Evolutionary conservation across 805 yeast genomes (phyloP).

Genomic region (Saturnispora hagleri): DNA sequence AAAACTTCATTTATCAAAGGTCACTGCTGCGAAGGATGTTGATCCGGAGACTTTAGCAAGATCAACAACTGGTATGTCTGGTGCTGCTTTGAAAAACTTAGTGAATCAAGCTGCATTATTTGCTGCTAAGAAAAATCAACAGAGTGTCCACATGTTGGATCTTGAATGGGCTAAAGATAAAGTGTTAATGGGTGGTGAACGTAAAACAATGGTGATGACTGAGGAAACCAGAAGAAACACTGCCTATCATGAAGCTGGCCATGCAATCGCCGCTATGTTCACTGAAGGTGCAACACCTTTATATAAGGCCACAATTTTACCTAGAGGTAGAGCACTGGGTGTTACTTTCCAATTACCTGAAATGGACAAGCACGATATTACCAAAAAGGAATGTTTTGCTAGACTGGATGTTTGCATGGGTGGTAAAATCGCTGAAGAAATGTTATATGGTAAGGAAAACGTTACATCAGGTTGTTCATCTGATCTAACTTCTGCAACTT

Average conservation of each 20-base stretch:
- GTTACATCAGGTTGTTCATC: slow-evolving; percentile 94
- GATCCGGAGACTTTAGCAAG: slow-evolving; percentile 88
- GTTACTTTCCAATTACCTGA: slow-evolving; percentile 96
- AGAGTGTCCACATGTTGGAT: slow-evolving; percentile 82
- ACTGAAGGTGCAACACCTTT: slow-evolving; percentile 91
- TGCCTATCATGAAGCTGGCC: slow-evolving; percentile 99
- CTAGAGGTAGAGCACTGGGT: slow-evolving; percentile 95
- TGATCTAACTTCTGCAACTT: slow-evolving; percentile 83
- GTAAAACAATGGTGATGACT: slow-evolving; percentile 94
- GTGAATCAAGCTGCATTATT: slow-evolving; percentile 97
- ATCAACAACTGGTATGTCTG: slow-evolving; percentile 97
- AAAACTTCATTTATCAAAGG: slow-evolving; percentile 83
- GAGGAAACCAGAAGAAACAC: slow-evolving; percentile 91
- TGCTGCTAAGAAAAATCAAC: slow-evolving; percentile 89
- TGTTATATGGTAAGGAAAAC: slow-evolving; percentile 81
- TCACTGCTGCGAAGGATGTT: slow-evolving; percentile 75
- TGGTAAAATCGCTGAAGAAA: slow-evolving; percentile 94
- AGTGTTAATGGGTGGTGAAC: slow-evolving; percentile 95
- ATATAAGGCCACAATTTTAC: slow-evolving; percentile 93
- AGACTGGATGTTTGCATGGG: slow-evolving; percentile 98
- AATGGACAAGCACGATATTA: slow-evolving; percentile 93
- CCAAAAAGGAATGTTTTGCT: slow-evolving; percentile 82
- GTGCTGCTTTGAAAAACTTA: slow-evolving; percentile 92
- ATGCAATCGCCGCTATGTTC: slow-evolving; percentile 94
- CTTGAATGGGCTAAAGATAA: slow-evolving; percentile 99